phyloP scores from a whole-genome alignment of 2,329 filamentous ascomycete species.

The Fusarium cyanostomum region DNA sequence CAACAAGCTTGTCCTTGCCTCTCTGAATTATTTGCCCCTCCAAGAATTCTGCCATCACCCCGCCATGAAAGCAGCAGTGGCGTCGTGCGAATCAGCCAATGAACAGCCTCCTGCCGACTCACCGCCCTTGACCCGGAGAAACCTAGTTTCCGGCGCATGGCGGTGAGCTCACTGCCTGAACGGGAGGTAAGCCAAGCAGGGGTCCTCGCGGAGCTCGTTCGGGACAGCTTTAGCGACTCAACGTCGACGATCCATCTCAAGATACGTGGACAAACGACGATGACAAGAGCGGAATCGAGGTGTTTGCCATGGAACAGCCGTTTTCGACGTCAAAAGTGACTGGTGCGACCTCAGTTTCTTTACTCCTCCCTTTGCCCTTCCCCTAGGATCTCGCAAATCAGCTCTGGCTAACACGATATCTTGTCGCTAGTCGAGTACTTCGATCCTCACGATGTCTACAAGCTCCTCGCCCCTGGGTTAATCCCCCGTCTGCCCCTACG shows the following conservation, averaged over 20 bases:
- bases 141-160: slow-evolving; percentile 39
- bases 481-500: slow-evolving; percentile 82
- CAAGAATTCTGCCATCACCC: slow-evolving; percentile 48
- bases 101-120: not conserved
- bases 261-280: slow-evolving; percentile 39
- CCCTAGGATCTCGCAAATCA: not conserved
- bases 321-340: slow-evolving; percentile 81
- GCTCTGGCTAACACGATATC: slow-evolving; percentile 30
- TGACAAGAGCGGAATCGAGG: slow-evolving; percentile 42
- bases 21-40: slow-evolving; percentile 42
- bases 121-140: slow-evolving; percentile 45
- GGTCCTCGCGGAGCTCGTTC: slow-evolving; percentile 30
- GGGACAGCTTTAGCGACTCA: slow-evolving; percentile 39
- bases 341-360: slow-evolving; percentile 56
- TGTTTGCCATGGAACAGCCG: slow-evolving; percentile 68
- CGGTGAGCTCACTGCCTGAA: slow-evolving; percentile 40
- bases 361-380: not conserved
- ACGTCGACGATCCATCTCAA: slow-evolving; percentile 22
- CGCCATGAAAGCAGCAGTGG: slow-evolving; percentile 35
- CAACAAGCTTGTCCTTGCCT: slow-evolving; percentile 3
- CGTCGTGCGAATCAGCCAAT: slow-evolving; percentile 36
- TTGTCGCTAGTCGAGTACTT: slow-evolving; percentile 83
- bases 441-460: slow-evolving; percentile 90
- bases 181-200: slow-evolving; percentile 27
- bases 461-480: slow-evolving; percentile 80